phyloP scores from a whole-genome alignment of 2,329 filamentous ascomycete genomes.

The Coniochaeta sp. region DNA sequence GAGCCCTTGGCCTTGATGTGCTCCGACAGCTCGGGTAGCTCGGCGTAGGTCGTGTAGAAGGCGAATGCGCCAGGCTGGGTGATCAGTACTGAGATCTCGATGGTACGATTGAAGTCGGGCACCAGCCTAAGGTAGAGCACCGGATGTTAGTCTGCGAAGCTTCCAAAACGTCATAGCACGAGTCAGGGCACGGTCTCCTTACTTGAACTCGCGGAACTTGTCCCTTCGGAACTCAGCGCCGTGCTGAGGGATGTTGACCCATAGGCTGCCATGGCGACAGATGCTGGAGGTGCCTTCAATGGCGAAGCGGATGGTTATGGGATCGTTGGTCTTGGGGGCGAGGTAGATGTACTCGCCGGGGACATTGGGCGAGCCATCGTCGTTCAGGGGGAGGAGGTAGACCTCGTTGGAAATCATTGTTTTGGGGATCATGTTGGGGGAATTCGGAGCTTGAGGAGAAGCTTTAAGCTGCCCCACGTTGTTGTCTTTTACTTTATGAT shows the following conservation, averaged over 20 bases:
- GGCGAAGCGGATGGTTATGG: conserved; percentile 77
- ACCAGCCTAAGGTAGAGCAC: conserved; percentile 52
- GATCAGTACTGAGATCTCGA: conserved; percentile 85
- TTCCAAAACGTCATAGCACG: background rate
- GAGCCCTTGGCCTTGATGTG: conserved; percentile 39
- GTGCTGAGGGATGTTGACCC: conserved; percentile 86
- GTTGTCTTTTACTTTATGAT: background rate
- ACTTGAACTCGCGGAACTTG: conserved; percentile 86
- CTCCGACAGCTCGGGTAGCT: conserved; percentile 70
- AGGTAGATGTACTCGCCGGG: conserved; percentile 88
- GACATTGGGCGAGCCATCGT: conserved; percentile 86
- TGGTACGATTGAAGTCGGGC: conserved; percentile 86
- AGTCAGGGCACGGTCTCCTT: conserved; percentile 25
- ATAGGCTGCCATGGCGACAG: conserved; percentile 87
- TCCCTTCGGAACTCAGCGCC: conserved; percentile 70
- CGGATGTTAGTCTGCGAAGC: conserved; percentile 6
- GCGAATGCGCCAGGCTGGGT: conserved; percentile 79
- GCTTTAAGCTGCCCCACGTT: background rate
- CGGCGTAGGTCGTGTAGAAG: conserved; percentile 89
- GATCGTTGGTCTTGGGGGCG: conserved; percentile 64
- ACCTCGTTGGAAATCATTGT: conserved; percentile 64
- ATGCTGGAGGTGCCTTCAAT: conserved; percentile 95
- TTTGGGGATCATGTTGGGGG: conserved; percentile 44
- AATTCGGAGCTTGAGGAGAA: background rate
- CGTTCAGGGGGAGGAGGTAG: conserved; percentile 84